Evolutionary conservation across 495 filamentous ascomycete genomes (phyloP).

Genomic region (Venustampulla echinocandica): DNA sequence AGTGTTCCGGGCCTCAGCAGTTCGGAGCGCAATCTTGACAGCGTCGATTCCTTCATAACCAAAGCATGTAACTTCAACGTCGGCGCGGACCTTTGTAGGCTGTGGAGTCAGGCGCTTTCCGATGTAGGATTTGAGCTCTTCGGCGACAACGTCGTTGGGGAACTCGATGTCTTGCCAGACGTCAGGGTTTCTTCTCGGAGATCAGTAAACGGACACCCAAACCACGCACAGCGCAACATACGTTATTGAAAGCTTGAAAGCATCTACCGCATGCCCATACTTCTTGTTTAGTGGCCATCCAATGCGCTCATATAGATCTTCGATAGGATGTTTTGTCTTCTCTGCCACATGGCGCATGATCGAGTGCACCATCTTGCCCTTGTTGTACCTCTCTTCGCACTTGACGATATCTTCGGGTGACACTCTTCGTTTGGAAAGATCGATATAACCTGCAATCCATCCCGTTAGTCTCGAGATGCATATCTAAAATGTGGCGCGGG

Average conservation of each 20-base stretch:
- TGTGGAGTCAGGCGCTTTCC: slow-evolving; percentile 92
- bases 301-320: slow-evolving; percentile 85
- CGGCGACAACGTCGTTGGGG: slow-evolving; percentile 73
- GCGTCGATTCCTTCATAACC: slow-evolving; percentile 98
- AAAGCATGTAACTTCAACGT: slow-evolving; percentile 98
- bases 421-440: slow-evolving; percentile 95
- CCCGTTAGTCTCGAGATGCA: slow-evolving; percentile 9
- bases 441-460: slow-evolving; percentile 68
- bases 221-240: slow-evolving; percentile 36
- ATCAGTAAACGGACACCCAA: no score
- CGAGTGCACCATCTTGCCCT: slow-evolving; percentile 97
- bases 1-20: slow-evolving; percentile 82
- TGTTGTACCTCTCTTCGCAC: slow-evolving; percentile 98
- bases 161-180: slow-evolving; percentile 91
- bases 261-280: slow-evolving; percentile 93
- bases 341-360: slow-evolving; percentile 98
- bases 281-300: slow-evolving; percentile 96
- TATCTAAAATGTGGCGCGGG: neutral
- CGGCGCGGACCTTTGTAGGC: slow-evolving; percentile 94
- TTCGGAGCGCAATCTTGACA: slow-evolving; percentile 81
- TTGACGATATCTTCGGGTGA: slow-evolving; percentile 95
- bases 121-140: slow-evolving; percentile 87
- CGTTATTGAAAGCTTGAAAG: slow-evolving; percentile 98
- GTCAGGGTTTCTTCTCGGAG: slow-evolving; percentile 76
- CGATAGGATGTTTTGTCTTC: slow-evolving; percentile 88